Conservation (phyloP, 169 alveolate genomes). For the Prorocentrum cordatum region DNA sequence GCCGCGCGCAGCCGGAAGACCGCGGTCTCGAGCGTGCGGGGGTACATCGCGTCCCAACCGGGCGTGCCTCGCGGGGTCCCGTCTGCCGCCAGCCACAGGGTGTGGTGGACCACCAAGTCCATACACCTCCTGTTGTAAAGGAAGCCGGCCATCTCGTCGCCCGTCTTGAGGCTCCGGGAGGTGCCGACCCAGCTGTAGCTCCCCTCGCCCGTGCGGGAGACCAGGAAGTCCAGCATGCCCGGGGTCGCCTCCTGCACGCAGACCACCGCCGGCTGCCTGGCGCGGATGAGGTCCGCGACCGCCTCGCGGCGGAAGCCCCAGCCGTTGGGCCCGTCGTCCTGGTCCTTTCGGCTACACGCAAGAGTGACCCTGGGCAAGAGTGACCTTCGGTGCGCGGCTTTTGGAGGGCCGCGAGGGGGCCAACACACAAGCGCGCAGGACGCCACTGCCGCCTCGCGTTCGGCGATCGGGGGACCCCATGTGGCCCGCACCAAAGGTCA, state of each 20-base stretch:
- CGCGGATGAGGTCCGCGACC: background rate
- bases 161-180: background rate
- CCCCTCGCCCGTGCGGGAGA: background rate
- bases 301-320: constrained; percentile 16
- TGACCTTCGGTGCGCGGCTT: too few relatives aligned
- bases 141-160: background rate
- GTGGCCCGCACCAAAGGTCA: too few relatives aligned
- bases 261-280: constrained; percentile 19
- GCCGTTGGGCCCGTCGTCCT: background rate
- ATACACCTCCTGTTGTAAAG: background rate
- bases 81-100: background rate
- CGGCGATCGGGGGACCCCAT: too few relatives aligned
- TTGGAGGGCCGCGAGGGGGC: too few relatives aligned
- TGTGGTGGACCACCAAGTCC: background rate
- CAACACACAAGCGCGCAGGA: too few relatives aligned
- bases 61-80: background rate
- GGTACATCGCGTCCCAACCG: constrained; percentile 44
- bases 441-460: too few relatives aligned
- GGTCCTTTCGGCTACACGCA: too few relatives aligned
- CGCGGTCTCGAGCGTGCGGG: constrained; percentile 40
- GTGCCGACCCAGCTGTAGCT: background rate
- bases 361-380: too few relatives aligned
- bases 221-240: background rate
- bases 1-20: too few relatives aligned
- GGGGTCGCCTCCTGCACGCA: constrained; percentile 60